Evolutionary conservation across 192 early-diverging fungal genomes (phyloP).

Genomic region (Entomortierella chlamydospora): DNA sequence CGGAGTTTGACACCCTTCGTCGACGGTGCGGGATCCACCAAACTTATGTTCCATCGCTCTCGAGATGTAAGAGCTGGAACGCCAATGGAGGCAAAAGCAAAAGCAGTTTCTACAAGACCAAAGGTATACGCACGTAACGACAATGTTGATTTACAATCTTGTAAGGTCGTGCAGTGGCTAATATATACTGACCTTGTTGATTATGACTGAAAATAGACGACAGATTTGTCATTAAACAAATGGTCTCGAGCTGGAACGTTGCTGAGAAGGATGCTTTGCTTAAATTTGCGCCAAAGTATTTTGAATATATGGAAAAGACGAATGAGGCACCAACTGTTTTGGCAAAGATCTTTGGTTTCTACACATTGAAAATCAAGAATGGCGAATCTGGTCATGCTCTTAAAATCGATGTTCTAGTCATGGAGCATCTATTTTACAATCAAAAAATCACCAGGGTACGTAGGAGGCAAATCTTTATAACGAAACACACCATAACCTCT

Average conservation of each 20-base stretch:
- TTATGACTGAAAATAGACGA: constrained; percentile 74
- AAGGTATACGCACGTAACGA: constrained; percentile 59
- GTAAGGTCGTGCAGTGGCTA: no score
- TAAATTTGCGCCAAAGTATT: constrained; percentile 92
- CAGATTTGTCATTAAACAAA: constrained; percentile 88
- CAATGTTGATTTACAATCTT: background rate
- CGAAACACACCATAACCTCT: no score
- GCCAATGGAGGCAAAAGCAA: constrained; percentile 91
- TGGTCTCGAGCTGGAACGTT: constrained; percentile 76
- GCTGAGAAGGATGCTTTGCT: constrained; percentile 87
- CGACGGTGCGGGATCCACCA: constrained; percentile 84
- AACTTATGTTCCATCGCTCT: constrained; percentile 81
- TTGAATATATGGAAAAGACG: constrained; percentile 81
- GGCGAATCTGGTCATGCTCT: constrained; percentile 70
- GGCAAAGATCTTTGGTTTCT: constrained; percentile 93
- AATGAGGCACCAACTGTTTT: constrained; percentile 77
- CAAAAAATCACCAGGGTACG: constrained; percentile 72
- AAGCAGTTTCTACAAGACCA: constrained; percentile 85
- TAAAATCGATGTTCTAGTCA: constrained; percentile 91
- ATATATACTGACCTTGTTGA: background rate
- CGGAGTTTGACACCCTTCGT: constrained; percentile 88
- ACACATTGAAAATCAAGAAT: constrained; percentile 86
- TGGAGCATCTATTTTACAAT: constrained; percentile 94
- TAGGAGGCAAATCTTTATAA: background rate
- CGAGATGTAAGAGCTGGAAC: constrained; percentile 82